These are phyloP conservation scores for Cryptosporidium ubiquitum DNA, from an alignment of 169 alveolate genomes.

Conservation along the genomic window DNA sequence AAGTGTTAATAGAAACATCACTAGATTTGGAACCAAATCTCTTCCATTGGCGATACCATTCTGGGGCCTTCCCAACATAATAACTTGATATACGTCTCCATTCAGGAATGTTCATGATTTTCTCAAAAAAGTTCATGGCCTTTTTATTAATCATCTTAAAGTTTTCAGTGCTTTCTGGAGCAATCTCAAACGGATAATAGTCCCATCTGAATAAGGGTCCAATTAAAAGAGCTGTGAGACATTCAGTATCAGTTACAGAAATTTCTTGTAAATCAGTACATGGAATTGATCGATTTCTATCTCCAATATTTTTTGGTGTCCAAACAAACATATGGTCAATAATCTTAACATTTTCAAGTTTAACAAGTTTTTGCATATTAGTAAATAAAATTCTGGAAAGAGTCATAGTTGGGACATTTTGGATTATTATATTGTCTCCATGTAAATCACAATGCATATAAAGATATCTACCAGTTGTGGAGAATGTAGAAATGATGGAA, in stretches of 20 bases:
- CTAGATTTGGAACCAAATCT: constrained; percentile 9
- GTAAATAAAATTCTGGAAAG: constrained; percentile 39
- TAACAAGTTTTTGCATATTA: constrained; percentile 36
- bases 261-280: constrained; percentile 21
- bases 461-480: constrained; percentile 64
- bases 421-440: constrained; percentile 49
- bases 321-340: constrained; percentile 65
- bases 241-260: constrained; percentile 49
- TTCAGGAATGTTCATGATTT: constrained; percentile 44
- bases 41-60: constrained; percentile 63
- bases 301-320: constrained; percentile 62
- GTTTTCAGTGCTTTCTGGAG: constrained; percentile 47
- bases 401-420: constrained; percentile 1
- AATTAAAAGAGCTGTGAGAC: constrained; percentile 49
- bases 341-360: constrained; percentile 31
- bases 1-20: constrained; percentile 20
- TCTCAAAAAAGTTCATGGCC: constrained; percentile 8
- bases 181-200: constrained; percentile 36
- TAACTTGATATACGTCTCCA: constrained; percentile 73
- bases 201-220: constrained; percentile 45
- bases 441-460: constrained; percentile 69
- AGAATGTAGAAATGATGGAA: constrained; percentile 38
- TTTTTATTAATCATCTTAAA: constrained; percentile 12
- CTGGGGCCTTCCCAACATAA: constrained; percentile 44
- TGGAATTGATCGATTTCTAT: constrained; percentile 37